phyloP scores from a whole-genome alignment of 768 basidiomycete species.

The Tulasnella sp. region DNA sequence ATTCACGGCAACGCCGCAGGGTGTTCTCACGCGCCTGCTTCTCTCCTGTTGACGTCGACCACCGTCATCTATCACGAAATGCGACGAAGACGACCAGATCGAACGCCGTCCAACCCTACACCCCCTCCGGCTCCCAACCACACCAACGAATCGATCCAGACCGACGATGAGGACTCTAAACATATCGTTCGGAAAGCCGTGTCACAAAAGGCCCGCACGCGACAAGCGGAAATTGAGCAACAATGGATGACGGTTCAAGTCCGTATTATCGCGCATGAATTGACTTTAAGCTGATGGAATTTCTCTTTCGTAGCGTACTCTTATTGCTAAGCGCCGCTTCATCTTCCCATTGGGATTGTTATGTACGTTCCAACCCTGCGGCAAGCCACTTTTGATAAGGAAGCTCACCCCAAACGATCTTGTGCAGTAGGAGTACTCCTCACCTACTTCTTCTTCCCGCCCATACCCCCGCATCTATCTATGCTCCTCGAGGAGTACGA shows the following conservation, averaged over 20 bases:
- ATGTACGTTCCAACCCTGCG: slow-evolving; percentile 30
- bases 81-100: slow-evolving; percentile 3
- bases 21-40: background rate
- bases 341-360: slow-evolving; percentile 65
- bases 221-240: background rate
- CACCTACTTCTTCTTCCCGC: slow-evolving; percentile 55
- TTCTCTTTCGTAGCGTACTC: background rate
- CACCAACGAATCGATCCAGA: slow-evolving; percentile 5
- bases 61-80: background rate
- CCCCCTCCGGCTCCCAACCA: background rate
- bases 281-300: background rate
- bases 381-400: background rate
- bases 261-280: background rate
- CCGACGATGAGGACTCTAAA: slow-evolving; percentile 2
- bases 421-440: slow-evolving; percentile 52
- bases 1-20: background rate
- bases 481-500: slow-evolving; percentile 63
- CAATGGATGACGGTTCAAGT: background rate
- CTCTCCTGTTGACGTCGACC: background rate
- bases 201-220: background rate
- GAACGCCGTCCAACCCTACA: background rate
- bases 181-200: background rate
- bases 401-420: background rate
- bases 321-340: slow-evolving; percentile 31
- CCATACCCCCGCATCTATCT: slow-evolving; percentile 55